These are phyloP conservation scores for Mycena crocata DNA, from an alignment of 768 basidiomycete genomes.

Conservation along the genomic window DNA sequence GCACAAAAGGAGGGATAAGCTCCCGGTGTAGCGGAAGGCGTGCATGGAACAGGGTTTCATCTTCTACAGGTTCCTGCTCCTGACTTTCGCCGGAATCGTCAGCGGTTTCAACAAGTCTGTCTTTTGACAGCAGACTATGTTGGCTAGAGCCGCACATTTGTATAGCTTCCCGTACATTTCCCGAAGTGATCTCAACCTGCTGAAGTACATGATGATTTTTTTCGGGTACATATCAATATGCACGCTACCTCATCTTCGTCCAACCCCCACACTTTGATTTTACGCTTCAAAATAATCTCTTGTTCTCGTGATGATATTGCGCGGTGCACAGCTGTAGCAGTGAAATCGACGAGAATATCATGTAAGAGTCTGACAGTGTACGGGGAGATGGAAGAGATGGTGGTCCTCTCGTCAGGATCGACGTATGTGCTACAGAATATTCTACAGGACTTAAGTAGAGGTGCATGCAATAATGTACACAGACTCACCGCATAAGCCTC, in stretches of 20 bases:
- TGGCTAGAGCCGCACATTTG: slow-evolving; percentile 13
- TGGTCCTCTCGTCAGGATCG: slow-evolving; percentile 35
- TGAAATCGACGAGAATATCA: slow-evolving; percentile 61
- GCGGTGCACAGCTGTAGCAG: slow-evolving; percentile 60
- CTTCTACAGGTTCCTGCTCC: slow-evolving; percentile 17
- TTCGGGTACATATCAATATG: not conserved
- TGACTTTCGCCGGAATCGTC: slow-evolving; percentile 16
- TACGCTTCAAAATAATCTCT: slow-evolving; percentile 66
- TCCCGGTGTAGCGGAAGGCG: slow-evolving; percentile 41
- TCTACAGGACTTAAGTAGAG: slow-evolving; percentile 26
- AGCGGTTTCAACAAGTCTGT: not conserved
- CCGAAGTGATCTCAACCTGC: slow-evolving; percentile 8
- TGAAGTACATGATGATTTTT: too few relatives aligned
- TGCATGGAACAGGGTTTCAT: slow-evolving; percentile 18
- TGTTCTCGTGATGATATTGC: slow-evolving; percentile 68
- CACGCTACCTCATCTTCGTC: slow-evolving; percentile 54
- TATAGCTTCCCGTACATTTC: slow-evolving; percentile 35
- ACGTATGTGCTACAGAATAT: slow-evolving; percentile 38
- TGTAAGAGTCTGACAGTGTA: slow-evolving; percentile 60
- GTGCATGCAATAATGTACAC: not conserved
- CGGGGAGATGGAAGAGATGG: slow-evolving; percentile 57
- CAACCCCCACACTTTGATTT: slow-evolving; percentile 69
- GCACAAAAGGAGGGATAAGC: slow-evolving; percentile 38
- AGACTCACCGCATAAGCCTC: slow-evolving; percentile 52
- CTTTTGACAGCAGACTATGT: slow-evolving; percentile 1